Evolutionary conservation across 2,329 filamentous ascomycete genomes (phyloP), one percentile per base, ranked within the genome.

Genomic region (Microcyclosporella mali): DNA sequence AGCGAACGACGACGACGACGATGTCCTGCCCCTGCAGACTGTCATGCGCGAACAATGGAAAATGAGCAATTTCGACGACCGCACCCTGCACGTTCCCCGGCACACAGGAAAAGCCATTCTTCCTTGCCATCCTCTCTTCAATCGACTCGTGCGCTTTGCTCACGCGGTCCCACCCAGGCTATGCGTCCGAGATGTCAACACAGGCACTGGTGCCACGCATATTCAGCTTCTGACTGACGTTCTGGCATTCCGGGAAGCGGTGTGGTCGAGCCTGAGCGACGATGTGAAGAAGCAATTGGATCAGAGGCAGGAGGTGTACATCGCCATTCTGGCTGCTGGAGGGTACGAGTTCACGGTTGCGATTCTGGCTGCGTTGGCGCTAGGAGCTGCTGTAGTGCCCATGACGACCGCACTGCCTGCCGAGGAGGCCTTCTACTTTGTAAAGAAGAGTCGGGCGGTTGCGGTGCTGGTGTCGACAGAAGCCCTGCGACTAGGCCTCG

Each of bases 321-420:
- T 73, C 35, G 67, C 66, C 18, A 59, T 73, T 3, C 56, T 74
- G 25, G 70, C 68, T 9, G 60, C 67, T 2, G 68, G 69, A 6
- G 66, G 70, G 4, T 73, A 73, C 50, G 70, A 72, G 42, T 74
- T 68, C 50, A 62, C 67, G 3, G 68, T 73, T n/a, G 70, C 66
- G 3, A 68, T 72, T 48, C 59, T 73, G 19, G 66, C 70, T 3
- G 61, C 71, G n/a, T 57, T 71, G 27, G 70, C 71, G 7, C 47
- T 71, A 2, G 70, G 70, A 14, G 71, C 67, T 3, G 70, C 69
- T 11, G 65, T 66, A 1, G 71, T 74, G 6, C 71, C 70, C 3
- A 65, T 73, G 47, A 62, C 63, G 17, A 63, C 67, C 10, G 64
- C 59, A 9, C 42, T 71, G 6, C 66, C 69, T 1, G 57, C 69